Evolutionary conservation across 2,329 filamentous ascomycete genomes (phyloP), one percentile per base, ranked within the genome.

Genomic region (Aspergillus sp.): DNA sequence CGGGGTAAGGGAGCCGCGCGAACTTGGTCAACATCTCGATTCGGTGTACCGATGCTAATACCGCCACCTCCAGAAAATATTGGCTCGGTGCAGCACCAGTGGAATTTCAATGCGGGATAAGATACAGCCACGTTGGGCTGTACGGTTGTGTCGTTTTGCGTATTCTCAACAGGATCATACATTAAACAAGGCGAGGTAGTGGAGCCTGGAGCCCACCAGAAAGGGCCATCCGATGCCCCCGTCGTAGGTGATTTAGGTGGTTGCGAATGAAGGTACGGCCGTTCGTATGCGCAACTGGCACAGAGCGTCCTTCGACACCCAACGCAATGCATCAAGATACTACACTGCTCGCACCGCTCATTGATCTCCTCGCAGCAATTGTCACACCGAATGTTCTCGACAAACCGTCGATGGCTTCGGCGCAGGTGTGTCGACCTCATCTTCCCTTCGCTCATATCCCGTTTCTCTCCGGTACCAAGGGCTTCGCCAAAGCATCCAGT

Each of bases 31-130:
- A 80, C 80, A 46, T 83, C 82, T 61, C 79, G 77, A 59, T 77
- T 80, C 3, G 77, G 77, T n/a, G 81, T 81, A 13, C 81, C 73
- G 51, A 85, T 82, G 37, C 81, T 83, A 59, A 86, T 85, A 13
- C 83, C 82, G 48, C 83, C 83, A 9, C 83, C 83, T 9, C 82
- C 83, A 24, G 83, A 85, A 64, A 85, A 85, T 50, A 83, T 80
- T 15, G 83, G 83, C 62, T 85, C 82, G 4, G 83, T 79, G 62
- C 83, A 86, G 66, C 83, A 86, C 83, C 83, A 86, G 61, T 81
- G 79, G 68, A 84, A 83, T 55, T 81, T 83, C 57, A 84, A 73
- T 56, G 77, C 79, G 12, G 82, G 80, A 37, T 79, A 78, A 47
- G 76, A 66, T 15, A 67, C 58, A 24, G 73, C 68, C 24, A 68